phyloP scores from a whole-genome alignment of 1,284 basidiomycete species.

The Erythrobasidium hasegawianum region DNA sequence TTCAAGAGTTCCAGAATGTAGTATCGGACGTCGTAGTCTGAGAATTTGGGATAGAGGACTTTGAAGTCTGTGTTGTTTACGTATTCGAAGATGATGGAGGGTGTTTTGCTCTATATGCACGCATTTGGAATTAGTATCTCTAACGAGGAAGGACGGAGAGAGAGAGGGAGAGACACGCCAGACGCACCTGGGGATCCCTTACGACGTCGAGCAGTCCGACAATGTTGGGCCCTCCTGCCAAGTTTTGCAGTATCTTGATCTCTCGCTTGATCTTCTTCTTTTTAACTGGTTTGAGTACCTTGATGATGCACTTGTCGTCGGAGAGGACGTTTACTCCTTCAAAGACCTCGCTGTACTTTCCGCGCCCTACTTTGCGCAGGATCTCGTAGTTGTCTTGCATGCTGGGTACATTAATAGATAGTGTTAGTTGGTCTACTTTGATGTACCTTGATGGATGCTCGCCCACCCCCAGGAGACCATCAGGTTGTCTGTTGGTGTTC shows the following conservation, averaged over 20 bases:
- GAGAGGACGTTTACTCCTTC: constrained; percentile 92
- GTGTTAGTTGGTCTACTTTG: too few relatives aligned
- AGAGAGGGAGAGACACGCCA: neutral
- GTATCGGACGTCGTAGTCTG: constrained; percentile 90
- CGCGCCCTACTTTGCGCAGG: constrained; percentile 90
- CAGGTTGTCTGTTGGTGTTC: constrained; percentile 85
- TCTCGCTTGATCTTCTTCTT: constrained; percentile 99
- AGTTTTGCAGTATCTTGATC: constrained; percentile 97
- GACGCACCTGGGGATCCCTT: constrained; percentile 62
- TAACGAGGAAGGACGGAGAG: neutral
- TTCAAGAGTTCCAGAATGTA: constrained; percentile 97
- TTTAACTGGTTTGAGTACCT: constrained; percentile 98
- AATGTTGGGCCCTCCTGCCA: constrained; percentile 89
- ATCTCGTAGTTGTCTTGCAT: constrained; percentile 97
- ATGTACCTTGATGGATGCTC: constrained; percentile 45
- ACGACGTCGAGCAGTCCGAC: constrained; percentile 87
- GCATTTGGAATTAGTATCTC: constrained; percentile 15
- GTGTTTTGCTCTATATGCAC: constrained; percentile 75
- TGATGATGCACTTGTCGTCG: constrained; percentile 95
- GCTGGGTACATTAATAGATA: constrained; percentile 11
- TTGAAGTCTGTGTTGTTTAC: constrained; percentile 94
- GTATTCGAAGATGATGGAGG: constrained; percentile 96
- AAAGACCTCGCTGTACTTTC: constrained; percentile 97
- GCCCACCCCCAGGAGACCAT: constrained; percentile 80
- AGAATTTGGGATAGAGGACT: constrained; percentile 89